These are phyloP conservation scores for Leishmania major DNA, from an alignment of 208 protist genomes.

Conservation along the genomic window DNA sequence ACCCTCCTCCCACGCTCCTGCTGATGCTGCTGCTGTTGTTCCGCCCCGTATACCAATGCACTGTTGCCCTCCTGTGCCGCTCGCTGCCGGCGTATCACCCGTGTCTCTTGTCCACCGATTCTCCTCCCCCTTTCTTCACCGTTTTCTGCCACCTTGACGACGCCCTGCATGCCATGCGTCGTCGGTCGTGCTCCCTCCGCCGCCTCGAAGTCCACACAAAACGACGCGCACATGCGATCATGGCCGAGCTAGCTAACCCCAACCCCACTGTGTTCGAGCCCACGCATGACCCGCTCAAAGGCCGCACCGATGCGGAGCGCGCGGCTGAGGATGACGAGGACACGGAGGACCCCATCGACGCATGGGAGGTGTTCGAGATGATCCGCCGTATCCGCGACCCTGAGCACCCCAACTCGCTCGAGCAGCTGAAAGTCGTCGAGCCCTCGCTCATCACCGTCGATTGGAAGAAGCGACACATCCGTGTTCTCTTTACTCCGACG, in stretches of 20 bases:
- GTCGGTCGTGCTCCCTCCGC: neutral
- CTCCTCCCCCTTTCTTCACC: neutral
- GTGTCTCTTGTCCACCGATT: neutral
- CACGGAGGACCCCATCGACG: slow-evolving; percentile 89
- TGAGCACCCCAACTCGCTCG: slow-evolving; percentile 98
- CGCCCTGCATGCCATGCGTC: neutral
- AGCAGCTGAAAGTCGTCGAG: slow-evolving; percentile 97
- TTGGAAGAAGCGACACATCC: slow-evolving; percentile 63
- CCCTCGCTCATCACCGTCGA: slow-evolving; percentile 91
- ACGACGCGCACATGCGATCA: neutral
- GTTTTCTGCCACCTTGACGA: neutral
- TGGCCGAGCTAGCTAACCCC: slow-evolving; percentile 69
- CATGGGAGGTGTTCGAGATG: slow-evolving; percentile 95
- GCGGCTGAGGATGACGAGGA: slow-evolving; percentile 59
- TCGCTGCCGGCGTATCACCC: neutral
- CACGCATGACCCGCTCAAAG: slow-evolving; percentile 1
- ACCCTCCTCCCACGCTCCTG: slow-evolving; percentile 5
- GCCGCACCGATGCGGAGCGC: slow-evolving; percentile 45
- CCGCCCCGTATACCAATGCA: neutral
- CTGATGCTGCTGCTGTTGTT: neutral
- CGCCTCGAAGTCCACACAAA: neutral
- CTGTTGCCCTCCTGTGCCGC: neutral
- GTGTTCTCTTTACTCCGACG: slow-evolving; percentile 98
- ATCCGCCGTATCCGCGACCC: slow-evolving; percentile 98
- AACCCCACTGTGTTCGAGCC: slow-evolving; percentile 62